Base-by-base conservation (phyloP, 23 red algal genomes). In the Gracilaria vermiculophylla region DNA sequence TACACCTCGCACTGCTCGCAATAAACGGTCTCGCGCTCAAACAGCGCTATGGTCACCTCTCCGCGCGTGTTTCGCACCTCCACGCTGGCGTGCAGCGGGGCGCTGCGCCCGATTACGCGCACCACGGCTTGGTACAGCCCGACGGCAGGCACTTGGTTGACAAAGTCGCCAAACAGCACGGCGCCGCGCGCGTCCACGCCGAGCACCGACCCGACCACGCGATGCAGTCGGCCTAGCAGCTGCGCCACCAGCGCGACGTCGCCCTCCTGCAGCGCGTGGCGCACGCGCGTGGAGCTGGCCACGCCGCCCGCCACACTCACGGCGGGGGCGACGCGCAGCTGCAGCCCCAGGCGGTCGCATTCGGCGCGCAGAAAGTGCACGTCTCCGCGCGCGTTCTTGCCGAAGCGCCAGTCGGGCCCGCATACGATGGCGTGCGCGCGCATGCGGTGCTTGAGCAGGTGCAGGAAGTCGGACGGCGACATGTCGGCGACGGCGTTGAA, bases 351-450 rank as follows among this genome's bases (percentile, higher is more conserved):
- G 16, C n/a, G 64, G 28, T 42, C 57, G 24, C 69, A 55, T 23
- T 80, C 41, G 25, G 69, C 57, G 4, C 53, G 19, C 69, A 96
- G 50, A 81, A 91, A 5, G 25, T 2, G 40, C 36, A 96, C 94
- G 57, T 92, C 94, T 8, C 87, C 94, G 36, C n/a, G 21, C 16
- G 88, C 88, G 19, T 78, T 32, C 48, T 73, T 42, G 9, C 94
- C 94, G 72, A 96, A 96, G 47, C 89, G 72, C 94, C 94, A 96
- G 54, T 96, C 86, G 21, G 39, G 28, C 17, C 94, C 94, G 65
- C 94, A 96, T 23, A 96, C 94, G 27, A 96, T 69, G 17, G 71
- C 93, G 69, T 76, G 34, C 12, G 86, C 93, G 35, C 79, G 62
- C 21, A 95, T 55, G 16, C 56, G n/a, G 15, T 14, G 49, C 0